Base-by-base conservation (phyloP, 768 basidiomycete genomes). In the Amyloporia xantha region DNA sequence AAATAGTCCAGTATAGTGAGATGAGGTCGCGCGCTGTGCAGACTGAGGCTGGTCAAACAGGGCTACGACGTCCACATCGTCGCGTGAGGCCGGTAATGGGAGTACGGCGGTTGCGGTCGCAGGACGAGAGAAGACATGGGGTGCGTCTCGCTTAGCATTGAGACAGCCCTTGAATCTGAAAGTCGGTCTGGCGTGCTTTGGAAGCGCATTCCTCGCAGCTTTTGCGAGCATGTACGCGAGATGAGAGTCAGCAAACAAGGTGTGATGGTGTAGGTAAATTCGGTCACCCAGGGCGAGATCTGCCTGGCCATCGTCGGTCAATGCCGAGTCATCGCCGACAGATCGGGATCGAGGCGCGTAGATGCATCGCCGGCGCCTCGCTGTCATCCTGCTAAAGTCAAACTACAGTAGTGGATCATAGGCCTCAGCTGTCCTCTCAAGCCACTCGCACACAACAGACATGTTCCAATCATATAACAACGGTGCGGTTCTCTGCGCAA, bases 1-100 rank as follows among this genome's bases (percentile, higher is more conserved):
- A 64, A 99, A 98, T 28, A 98, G 77, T 20, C 96, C 96, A 1
- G 87, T 86, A 1, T 75, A 66, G 5, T 74, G 67, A 23, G 78
- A 67, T 2, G 75, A 68, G 7, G 75, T 71, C 3, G 67, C 57
- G 36, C 65, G 64, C 30, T 66, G 65, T 12, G 57, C 47, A 58
- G 65, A 47, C 55, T 71, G 62, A 4, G 86, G 84, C 28, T 75
- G 73, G 68, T 91, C 88, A 64, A 91, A 90, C 50, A 86, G 75
- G 13, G 78, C 68, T 49, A 82, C 73, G 53, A 91, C 73, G 44
- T 79, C 73, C 44, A 69, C 70, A 66, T 90, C 87, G 59, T 87
- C 83, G 39, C 67, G 53, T 15, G 85, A 79, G 12, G 83, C 74
- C 15, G 82, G 81, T 39, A 81, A 74, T 35, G 70, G 70, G 26